Percentiles rank a stretch among this genome's conserved stretches.
These are phyloP conservation scores for Neurospora tetraspora DNA, from an alignment of 495 filamentous ascomycete genomes.

Conservation along the genomic window DNA sequence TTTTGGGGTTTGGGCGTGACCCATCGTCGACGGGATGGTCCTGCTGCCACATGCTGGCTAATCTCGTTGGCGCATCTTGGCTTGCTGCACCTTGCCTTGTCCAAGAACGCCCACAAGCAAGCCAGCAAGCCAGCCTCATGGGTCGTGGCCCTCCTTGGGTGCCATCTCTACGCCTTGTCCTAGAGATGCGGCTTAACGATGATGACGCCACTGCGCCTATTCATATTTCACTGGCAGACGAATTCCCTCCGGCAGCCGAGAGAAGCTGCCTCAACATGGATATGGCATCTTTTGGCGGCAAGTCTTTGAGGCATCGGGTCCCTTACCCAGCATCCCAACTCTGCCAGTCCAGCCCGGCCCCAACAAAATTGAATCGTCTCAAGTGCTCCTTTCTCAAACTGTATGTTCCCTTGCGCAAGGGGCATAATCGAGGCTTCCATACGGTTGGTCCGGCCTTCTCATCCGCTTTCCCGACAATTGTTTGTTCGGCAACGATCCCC, in stretches of 20 bases:
- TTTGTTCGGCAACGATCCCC: neutral
- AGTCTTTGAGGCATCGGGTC: neutral
- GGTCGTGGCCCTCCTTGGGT: neutral
- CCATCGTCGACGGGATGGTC: conserved; percentile 4
- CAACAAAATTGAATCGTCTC: neutral
- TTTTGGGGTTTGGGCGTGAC: neutral
- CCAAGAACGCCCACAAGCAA: neutral
- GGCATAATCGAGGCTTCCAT: neutral
- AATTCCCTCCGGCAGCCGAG: neutral
- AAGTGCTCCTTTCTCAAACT: too few species aligned
- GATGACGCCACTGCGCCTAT: neutral
- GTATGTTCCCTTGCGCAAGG: neutral
- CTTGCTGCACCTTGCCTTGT: neutral
- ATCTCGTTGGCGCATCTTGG: conserved; percentile 1
- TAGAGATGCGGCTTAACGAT: neutral
- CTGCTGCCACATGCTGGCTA: conserved; percentile 2
- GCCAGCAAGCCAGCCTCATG: neutral
- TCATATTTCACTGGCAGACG: neutral
- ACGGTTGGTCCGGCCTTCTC: neutral
- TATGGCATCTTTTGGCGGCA: neutral
- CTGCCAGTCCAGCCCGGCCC: neutral
- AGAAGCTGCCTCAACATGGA: neutral
- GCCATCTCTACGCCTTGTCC: neutral
- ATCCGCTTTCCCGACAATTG: neutral
- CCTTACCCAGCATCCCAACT: neutral